Base-by-base conservation (phyloP, 495 filamentous ascomycete genomes). In the Lophiostoma macrostomum region DNA sequence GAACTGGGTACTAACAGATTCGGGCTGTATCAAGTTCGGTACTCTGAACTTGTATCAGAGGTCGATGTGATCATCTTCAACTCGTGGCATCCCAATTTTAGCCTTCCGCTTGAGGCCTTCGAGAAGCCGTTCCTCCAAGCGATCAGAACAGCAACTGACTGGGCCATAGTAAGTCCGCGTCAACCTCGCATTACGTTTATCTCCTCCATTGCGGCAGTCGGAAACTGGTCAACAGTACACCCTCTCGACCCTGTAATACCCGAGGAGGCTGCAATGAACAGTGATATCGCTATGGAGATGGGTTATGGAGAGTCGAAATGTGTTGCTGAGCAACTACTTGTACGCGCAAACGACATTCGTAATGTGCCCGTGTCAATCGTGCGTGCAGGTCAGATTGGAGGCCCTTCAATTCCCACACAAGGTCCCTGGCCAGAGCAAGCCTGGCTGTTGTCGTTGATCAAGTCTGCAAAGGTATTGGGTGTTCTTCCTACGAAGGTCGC, bases 291-390 rank as follows among this genome's bases (percentile, higher is more conserved):
- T 2, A 5, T 52, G 12, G 11, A 13, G 3, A 46, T 39, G 48
- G 55, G 55, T 14, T 58, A 58, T 25, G 48, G 39, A 29, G 40
- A 53, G 19, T 52, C 48, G n/a, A 58, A 58, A 27, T 40, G 34
- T 18, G 49, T 58, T 12, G 39, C 48, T 14, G 55, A 52, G 22
- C 41, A 35, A 3, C 46, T 53, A 4, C 39, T 58, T 5, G 10
- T 14, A 3, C 8, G 31, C 16, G 47, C 48, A 10, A n/a, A 31
- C 14, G 10, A 46, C 29, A 18, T 11, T 2, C 34, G 16, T 5
- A 48, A 39, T 5, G 25, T 52, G 20, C 43, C 18, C 29, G 35
- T 47, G 14, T 23, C 11, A n/a, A 36, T 50, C 19, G 2, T 57
- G 0, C 53, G 53, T 14, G 16, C 31, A 0, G 53, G 53, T 0